Evolutionary conservation across 2,329 filamentous ascomycete species (phyloP).

Genomic region (Epicoccum sorghinum): DNA sequence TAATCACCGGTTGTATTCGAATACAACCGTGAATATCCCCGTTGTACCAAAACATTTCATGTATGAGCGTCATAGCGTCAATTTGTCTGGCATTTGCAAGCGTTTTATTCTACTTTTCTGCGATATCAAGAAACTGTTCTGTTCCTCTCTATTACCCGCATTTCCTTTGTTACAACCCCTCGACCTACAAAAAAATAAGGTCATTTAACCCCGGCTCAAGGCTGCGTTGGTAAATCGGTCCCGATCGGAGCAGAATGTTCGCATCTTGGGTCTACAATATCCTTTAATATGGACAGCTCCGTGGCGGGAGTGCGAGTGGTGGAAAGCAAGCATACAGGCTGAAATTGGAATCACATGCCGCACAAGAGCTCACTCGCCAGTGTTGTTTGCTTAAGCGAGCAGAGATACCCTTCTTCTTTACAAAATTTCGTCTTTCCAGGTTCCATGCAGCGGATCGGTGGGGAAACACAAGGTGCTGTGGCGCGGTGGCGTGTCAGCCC

Average conservation of each 20-base stretch:
- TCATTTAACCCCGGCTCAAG: slow-evolving; percentile 21
- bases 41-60: slow-evolving; percentile 47
- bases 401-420: slow-evolving; percentile 45
- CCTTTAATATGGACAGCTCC: slow-evolving; percentile 43
- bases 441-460: slow-evolving; percentile 20
- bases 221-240: slow-evolving; percentile 22
- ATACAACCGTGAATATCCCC: slow-evolving; percentile 23
- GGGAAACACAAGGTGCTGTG: slow-evolving; percentile 24
- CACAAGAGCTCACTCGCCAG: slow-evolving; percentile 42
- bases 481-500: slow-evolving; percentile 22
- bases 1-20: slow-evolving; percentile 19
- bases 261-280: slow-evolving; percentile 30
- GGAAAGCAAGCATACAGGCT: slow-evolving; percentile 35
- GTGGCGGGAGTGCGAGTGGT: slow-evolving; percentile 28
- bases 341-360: slow-evolving; percentile 44
- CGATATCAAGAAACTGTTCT: slow-evolving; percentile 42
- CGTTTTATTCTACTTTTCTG: slow-evolving; percentile 40
- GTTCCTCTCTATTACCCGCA: slow-evolving; percentile 36
- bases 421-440: slow-evolving; percentile 8
- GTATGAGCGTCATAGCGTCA: slow-evolving; percentile 50
- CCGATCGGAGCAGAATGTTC: slow-evolving; percentile 22
- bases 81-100: slow-evolving; percentile 46
- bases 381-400: slow-evolving; percentile 44
- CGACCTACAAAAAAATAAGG: slow-evolving; percentile 31
- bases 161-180: slow-evolving; percentile 44